Evolutionary conservation across 2,329 filamentous ascomycete genomes (phyloP).

Genomic region (Alternaria incomplexa): DNA sequence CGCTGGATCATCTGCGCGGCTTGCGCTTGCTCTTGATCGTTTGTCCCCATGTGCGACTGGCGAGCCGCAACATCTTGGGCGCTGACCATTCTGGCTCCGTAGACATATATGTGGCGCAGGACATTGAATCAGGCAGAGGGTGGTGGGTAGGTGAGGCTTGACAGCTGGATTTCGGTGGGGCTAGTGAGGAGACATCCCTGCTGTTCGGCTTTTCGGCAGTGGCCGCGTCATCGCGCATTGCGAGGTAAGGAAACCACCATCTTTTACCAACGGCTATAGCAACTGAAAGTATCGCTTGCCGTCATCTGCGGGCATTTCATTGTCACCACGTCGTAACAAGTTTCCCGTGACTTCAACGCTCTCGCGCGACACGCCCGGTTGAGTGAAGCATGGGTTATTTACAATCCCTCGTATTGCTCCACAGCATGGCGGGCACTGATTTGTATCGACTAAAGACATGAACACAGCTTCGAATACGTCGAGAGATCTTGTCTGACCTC

Average conservation of each 20-base stretch:
- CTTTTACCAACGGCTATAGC: neutral
- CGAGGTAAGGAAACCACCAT: neutral
- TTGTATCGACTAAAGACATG: neutral
- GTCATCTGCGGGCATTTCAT: neutral
- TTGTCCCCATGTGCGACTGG: conserved; percentile 4
- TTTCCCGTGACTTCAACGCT: neutral
- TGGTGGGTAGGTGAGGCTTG: conserved; percentile 10
- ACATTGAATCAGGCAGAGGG: conserved; percentile 4
- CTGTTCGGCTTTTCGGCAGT: neutral
- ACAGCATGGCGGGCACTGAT: neutral
- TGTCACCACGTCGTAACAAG: neutral
- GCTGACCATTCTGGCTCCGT: conserved; percentile 13
- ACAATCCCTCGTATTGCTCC: neutral
- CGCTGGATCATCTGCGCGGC: conserved; percentile 55
- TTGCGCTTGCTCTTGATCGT: conserved; percentile 34
- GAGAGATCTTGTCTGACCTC: neutral
- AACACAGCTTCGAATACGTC: neutral
- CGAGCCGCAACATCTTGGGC: conserved; percentile 13
- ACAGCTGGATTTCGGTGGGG: conserved; percentile 11
- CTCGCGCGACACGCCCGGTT: neutral
- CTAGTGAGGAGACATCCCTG: conserved; percentile 5
- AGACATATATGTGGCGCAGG: conserved; percentile 7
- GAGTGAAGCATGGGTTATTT: neutral
- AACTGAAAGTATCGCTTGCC: neutral
- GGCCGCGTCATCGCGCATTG: neutral